Evolutionary conservation across 768 basidiomycete genomes (phyloP).

Genomic region (Rubroboletus pulcherrimus): DNA sequence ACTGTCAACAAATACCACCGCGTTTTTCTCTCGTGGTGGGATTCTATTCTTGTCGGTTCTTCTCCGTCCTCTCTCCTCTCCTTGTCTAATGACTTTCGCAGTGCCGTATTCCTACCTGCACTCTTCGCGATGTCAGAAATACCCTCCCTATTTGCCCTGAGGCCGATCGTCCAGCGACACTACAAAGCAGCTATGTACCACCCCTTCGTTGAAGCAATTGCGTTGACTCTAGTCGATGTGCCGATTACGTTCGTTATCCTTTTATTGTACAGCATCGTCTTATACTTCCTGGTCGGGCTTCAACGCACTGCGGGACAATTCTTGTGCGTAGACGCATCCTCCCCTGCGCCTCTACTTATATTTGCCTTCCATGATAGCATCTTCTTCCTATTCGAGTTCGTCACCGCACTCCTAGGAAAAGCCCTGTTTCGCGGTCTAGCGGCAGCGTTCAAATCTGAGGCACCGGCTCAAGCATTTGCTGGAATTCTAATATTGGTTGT

Average conservation of each 20-base stretch:
- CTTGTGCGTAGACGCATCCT: conserved; percentile 47
- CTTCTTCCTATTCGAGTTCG: conserved; percentile 55
- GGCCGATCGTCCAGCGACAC: conserved; percentile 44
- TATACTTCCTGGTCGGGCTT: conserved; percentile 63
- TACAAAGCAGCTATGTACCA: conserved; percentile 47
- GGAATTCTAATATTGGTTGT: conserved; percentile 50
- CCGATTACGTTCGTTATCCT: conserved; percentile 40
- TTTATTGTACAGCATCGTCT: conserved; percentile 34
- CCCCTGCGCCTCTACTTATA: conserved; percentile 7
- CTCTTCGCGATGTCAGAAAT: conserved; percentile 59
- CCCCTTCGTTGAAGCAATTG: conserved; percentile 45
- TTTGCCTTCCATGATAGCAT: conserved; percentile 35
- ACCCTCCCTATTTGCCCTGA: conserved; percentile 43
- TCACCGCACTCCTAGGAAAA: conserved; percentile 63
- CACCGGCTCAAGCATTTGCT: conserved; percentile 60
- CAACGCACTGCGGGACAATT: conserved; percentile 56
- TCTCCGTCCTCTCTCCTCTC: accelerated
- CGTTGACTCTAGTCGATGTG: conserved; percentile 45
- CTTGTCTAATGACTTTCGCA: conserved; percentile 18
- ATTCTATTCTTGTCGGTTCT: conserved; percentile 71
- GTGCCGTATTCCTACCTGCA: conserved; percentile 56
- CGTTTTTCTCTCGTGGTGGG: conserved; percentile 64
- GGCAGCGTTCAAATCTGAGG: conserved; percentile 53
- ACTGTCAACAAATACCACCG: conserved; percentile 35
- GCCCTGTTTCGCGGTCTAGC: conserved; percentile 71